These are phyloP conservation scores for Aspergillus ibericus DNA, from an alignment of 2,329 filamentous ascomycete genomes.

Conservation along the genomic window DNA sequence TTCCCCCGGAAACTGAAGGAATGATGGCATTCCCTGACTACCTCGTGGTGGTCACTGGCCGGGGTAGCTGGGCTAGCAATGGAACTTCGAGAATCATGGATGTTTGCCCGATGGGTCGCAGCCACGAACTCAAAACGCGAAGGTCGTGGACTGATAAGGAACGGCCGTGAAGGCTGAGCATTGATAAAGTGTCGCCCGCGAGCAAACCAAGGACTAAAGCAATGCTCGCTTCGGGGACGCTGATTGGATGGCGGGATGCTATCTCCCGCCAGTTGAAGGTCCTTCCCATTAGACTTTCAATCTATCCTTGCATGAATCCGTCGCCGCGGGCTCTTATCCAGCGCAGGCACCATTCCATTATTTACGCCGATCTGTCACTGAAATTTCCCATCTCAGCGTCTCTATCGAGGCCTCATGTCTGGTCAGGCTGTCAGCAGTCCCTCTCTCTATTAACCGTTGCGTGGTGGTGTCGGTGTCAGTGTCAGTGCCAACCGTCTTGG, in stretches of 20 bases:
- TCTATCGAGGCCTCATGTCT: background rate
- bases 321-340: conserved; percentile 10
- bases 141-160: background rate
- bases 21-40: background rate
- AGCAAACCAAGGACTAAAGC: background rate
- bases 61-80: background rate
- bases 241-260: conserved; percentile 9
- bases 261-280: conserved; percentile 30
- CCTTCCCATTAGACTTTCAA: background rate
- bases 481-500: too few species aligned
- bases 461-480: too few species aligned
- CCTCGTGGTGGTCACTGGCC: background rate
- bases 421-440: background rate
- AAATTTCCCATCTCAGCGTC: conserved; percentile 14
- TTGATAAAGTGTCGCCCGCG: background rate
- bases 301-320: background rate
- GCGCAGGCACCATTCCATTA: conserved; percentile 10
- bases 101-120: background rate
- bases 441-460: conserved; percentile 4
- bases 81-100: background rate
- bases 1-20: background rate
- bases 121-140: background rate
- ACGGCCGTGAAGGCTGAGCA: background rate
- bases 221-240: too few species aligned
- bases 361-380: conserved; percentile 16